Percentiles rank a stretch among this genome's conserved stretches.
phyloP scores from a whole-genome alignment of 352 stramenopile species.

The Pythium insidiosum region DNA sequence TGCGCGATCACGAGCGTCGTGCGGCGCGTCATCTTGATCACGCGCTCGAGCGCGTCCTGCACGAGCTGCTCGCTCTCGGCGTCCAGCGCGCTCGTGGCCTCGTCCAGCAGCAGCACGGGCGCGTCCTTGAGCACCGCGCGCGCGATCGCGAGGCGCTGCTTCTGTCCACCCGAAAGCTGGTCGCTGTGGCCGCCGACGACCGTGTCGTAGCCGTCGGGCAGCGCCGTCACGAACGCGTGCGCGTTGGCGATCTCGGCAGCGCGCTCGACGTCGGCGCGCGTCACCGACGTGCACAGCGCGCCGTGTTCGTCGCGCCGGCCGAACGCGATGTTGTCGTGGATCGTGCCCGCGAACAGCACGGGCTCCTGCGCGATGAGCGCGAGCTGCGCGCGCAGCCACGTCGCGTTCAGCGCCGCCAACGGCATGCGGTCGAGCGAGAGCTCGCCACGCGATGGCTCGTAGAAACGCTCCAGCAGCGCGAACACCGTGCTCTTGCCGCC shows the following conservation, averaged over 20 bases:
- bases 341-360: slow-evolving; percentile 47
- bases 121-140: slow-evolving; percentile 86
- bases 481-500: slow-evolving; percentile 18
- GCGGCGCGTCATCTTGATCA: slow-evolving; percentile 39
- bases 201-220: slow-evolving; percentile 91
- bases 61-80: slow-evolving; percentile 79
- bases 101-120: slow-evolving; percentile 76
- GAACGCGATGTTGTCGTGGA: slow-evolving; percentile 61
- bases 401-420: slow-evolving; percentile 47
- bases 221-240: slow-evolving; percentile 85
- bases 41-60: slow-evolving; percentile 66
- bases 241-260: slow-evolving; percentile 88
- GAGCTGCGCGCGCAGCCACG: slow-evolving; percentile 46
- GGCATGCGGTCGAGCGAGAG: slow-evolving; percentile 74
- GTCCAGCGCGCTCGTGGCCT: slow-evolving; percentile 81
- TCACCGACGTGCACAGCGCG: slow-evolving; percentile 4
- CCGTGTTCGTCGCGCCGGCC: slow-evolving; percentile 27
- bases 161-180: no score
- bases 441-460: slow-evolving; percentile 35
- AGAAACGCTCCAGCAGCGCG: slow-evolving; percentile 47
- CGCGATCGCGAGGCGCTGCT: slow-evolving; percentile 90
- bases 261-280: slow-evolving; percentile 56
- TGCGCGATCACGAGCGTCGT: slow-evolving; percentile 93
- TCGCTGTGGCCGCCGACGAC: slow-evolving; percentile 87
- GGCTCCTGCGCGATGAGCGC: slow-evolving; percentile 47